A percentile compares a stretch with the other conserved stretches of the same genome.
These are phyloP conservation scores for Leccinum angustisporum DNA, from an alignment of 1,284 basidiomycete species.

Conservation along the genomic window DNA sequence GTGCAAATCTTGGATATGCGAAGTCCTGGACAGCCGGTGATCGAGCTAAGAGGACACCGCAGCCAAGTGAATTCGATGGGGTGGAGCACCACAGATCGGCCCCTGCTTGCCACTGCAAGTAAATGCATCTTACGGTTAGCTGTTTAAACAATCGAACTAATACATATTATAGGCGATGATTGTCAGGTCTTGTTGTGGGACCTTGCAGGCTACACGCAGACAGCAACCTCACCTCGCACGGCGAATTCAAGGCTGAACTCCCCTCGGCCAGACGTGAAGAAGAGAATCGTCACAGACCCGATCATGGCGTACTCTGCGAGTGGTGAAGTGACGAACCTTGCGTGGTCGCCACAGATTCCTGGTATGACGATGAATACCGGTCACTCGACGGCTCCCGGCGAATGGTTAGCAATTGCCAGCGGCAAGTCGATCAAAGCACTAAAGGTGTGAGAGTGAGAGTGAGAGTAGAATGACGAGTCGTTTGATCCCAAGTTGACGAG, in stretches of 20 bases:
- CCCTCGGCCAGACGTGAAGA: constrained; percentile 73
- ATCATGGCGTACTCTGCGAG: constrained; percentile 81
- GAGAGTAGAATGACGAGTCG: not conserved
- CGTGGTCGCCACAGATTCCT: constrained; percentile 81
- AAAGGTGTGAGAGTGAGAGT: constrained; percentile 54
- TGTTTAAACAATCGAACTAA: constrained; percentile 4
- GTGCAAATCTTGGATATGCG: constrained; percentile 94
- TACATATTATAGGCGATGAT: constrained; percentile 70
- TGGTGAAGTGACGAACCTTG: constrained; percentile 81
- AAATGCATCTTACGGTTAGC: constrained; percentile 24
- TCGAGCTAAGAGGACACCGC: constrained; percentile 83
- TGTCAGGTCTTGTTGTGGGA: constrained; percentile 91
- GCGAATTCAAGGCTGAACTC: constrained; percentile 69
- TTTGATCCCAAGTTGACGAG: not conserved
- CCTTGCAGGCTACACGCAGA: constrained; percentile 62
- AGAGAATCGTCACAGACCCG: constrained; percentile 69
- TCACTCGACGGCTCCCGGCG: constrained; percentile 71
- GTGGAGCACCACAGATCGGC: constrained; percentile 82
- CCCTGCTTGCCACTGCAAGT: constrained; percentile 85
- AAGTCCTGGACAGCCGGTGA: constrained; percentile 89
- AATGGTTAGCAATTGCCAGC: constrained; percentile 89
- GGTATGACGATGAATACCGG: constrained; percentile 73
- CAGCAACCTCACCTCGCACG: constrained; percentile 59
- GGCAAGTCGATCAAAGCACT: constrained; percentile 82
- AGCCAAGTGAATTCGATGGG: constrained; percentile 79